Evolutionary conservation across 495 filamentous ascomycete species (phyloP).

Genomic region (Hypoxylon subgilvum): DNA sequence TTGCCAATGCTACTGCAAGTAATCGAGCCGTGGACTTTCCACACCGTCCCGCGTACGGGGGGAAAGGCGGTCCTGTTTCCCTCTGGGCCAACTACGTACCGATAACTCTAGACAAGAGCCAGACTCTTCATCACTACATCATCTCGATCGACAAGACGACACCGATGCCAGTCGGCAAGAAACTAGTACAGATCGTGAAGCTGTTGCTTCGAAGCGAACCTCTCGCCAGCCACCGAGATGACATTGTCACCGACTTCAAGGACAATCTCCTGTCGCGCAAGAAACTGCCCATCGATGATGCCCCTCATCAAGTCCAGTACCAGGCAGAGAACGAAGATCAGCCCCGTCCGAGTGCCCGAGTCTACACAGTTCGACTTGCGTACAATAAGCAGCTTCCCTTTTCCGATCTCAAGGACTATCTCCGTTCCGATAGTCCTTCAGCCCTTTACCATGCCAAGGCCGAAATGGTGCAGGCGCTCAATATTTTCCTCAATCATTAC

Average conservation of each 20-base stretch:
- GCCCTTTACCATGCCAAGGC: slow-evolving; percentile 50
- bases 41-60: too few relatives aligned
- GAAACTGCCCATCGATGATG: slow-evolving; percentile 38
- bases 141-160: too few relatives aligned
- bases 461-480: slow-evolving; percentile 44
- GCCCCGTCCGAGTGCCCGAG: slow-evolving; percentile 43
- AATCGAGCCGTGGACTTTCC: too few relatives aligned
- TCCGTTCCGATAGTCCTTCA: too few relatives aligned
- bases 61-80: too few relatives aligned
- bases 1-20: too few relatives aligned
- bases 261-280: slow-evolving; percentile 54
- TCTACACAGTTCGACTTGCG: slow-evolving; percentile 49
- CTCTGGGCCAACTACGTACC: too few relatives aligned
- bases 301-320: slow-evolving; percentile 32
- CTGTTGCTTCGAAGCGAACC: slow-evolving; percentile 51
- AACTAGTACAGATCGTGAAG: slow-evolving; percentile 53
- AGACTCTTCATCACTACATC: too few relatives aligned
- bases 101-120: too few relatives aligned
- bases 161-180: slow-evolving; percentile 55
- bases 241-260: slow-evolving; percentile 59
- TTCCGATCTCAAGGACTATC: slow-evolving; percentile 13
- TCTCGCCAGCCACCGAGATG: slow-evolving; percentile 4
- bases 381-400: slow-evolving; percentile 50
- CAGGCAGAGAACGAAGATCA: slow-evolving; percentile 25
- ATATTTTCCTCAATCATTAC: slow-evolving; percentile 44